Percentiles rank a stretch among this genome's conserved stretches.
Conservation (phyloP, 2,329 filamentous ascomycete species). For the Pseudopithomyces maydicus region DNA sequence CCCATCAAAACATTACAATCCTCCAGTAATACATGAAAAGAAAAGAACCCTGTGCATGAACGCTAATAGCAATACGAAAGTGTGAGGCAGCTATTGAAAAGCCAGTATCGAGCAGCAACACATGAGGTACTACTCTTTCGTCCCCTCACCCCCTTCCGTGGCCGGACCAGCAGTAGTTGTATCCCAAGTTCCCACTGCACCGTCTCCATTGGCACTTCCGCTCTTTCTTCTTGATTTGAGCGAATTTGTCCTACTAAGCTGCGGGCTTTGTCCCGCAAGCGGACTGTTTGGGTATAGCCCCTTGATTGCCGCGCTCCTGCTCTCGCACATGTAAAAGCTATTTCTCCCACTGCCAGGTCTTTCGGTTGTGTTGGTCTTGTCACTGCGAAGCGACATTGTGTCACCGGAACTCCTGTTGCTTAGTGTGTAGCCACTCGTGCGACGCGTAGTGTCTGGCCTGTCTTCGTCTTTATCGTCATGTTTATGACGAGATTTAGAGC, state of each 20-base stretch:
- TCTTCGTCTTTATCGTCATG: slow-evolving; percentile 8
- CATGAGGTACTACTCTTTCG: background rate
- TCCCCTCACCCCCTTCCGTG: background rate
- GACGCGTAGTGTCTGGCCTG: slow-evolving; percentile 25
- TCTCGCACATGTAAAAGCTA: slow-evolving; percentile 40
- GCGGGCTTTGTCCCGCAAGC: slow-evolving; percentile 5
- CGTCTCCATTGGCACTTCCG: background rate
- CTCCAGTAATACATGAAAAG: background rate
- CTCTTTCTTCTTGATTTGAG: slow-evolving; percentile 10
- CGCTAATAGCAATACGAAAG: background rate
- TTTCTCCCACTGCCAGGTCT: slow-evolving; percentile 25
- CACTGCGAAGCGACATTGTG: slow-evolving; percentile 1
- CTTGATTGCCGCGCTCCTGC: slow-evolving; percentile 45
- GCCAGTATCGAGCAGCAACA: background rate
- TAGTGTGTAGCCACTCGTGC: slow-evolving; percentile 38
- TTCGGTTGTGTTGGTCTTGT: slow-evolving; percentile 21
- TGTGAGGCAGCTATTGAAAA: background rate
- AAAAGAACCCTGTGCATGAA: background rate
- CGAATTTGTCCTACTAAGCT: slow-evolving; percentile 9
- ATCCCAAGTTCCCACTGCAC: slow-evolving; percentile 4
- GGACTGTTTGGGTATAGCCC: slow-evolving; percentile 40
- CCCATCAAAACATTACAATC: background rate
- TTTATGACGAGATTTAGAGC: slow-evolving; percentile 4
- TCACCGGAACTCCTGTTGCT: slow-evolving; percentile 24
- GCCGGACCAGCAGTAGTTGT: background rate